These are phyloP conservation scores for Patellifolia procumbens DNA, from an alignment of 179 eudicot species.

Conservation along the genomic window DNA sequence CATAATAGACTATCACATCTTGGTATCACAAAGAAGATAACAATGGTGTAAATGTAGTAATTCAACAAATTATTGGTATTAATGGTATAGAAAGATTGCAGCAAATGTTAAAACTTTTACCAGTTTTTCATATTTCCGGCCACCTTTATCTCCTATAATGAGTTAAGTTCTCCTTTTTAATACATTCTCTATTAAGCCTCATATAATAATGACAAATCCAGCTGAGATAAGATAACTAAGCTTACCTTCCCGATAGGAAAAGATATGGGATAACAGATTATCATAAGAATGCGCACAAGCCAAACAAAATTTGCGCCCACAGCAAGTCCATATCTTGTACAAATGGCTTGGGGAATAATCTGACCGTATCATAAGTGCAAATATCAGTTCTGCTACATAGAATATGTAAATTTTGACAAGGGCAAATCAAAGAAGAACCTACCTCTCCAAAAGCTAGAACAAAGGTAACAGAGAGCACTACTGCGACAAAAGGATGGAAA, in stretches of 20 bases:
- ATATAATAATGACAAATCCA: neutral
- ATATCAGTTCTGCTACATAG: neutral
- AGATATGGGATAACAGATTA: slow-evolving; percentile 57
- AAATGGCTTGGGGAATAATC: slow-evolving; percentile 74
- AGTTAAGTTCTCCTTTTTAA: neutral
- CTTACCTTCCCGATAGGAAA: slow-evolving; percentile 65
- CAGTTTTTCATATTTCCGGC: neutral
- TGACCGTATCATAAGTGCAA: slow-evolving; percentile 13
- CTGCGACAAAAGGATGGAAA: slow-evolving; percentile 53
- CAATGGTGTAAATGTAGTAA: neutral
- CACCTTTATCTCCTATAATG: neutral
- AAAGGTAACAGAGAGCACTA: slow-evolving; percentile 68
- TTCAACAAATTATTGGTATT: neutral
- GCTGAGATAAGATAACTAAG: neutral
- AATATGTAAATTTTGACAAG: neutral
- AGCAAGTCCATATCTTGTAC: slow-evolving; percentile 64
- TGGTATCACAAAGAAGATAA: neutral
- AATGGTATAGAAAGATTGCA: too few species aligned
- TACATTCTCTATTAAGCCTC: neutral
- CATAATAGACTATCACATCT: neutral
- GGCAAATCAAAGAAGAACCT: neutral
- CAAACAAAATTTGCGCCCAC: slow-evolving; percentile 59
- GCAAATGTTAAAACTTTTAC: too few species aligned
- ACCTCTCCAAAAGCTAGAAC: slow-evolving; percentile 76
- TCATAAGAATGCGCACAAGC: slow-evolving; percentile 56